phyloP scores from a whole-genome alignment of 257 asterid genomes.

The Capsicum pubescens region DNA sequence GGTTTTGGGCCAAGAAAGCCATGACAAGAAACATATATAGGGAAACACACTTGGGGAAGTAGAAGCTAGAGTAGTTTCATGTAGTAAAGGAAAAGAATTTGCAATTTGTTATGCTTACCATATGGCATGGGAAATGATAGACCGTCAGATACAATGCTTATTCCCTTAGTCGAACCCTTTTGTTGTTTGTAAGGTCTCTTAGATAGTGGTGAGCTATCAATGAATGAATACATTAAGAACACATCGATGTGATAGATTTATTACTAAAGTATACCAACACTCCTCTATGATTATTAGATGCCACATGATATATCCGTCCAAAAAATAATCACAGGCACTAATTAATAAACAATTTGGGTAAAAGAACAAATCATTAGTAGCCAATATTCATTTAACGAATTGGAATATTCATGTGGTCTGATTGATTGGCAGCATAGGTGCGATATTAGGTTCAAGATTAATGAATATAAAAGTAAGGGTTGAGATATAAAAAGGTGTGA shows the following conservation, averaged over 20 bases:
- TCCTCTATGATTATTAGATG: constrained; percentile 15
- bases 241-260: neutral
- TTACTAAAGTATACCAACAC: neutral
- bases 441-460: neutral
- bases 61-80: neutral
- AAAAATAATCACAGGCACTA: constrained; percentile 1
- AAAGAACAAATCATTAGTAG: neutral
- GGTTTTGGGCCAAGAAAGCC: neutral
- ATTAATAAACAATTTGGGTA: neutral
- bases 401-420: neutral
- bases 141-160: neutral
- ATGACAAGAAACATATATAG: neutral
- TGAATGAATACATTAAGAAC: neutral
- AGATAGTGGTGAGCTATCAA: neutral
- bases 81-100: neutral
- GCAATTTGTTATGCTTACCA: neutral
- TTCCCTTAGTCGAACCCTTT: neutral
- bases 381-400: neutral
- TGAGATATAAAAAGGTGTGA: neutral
- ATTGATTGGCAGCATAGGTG: neutral
- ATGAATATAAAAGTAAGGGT: neutral
- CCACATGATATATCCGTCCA: neutral
- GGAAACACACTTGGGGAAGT: neutral
- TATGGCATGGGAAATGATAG: neutral
- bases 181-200: neutral